Conservation (phyloP, 805 yeast genomes). For the Nadsonia fulvescens region DNA sequence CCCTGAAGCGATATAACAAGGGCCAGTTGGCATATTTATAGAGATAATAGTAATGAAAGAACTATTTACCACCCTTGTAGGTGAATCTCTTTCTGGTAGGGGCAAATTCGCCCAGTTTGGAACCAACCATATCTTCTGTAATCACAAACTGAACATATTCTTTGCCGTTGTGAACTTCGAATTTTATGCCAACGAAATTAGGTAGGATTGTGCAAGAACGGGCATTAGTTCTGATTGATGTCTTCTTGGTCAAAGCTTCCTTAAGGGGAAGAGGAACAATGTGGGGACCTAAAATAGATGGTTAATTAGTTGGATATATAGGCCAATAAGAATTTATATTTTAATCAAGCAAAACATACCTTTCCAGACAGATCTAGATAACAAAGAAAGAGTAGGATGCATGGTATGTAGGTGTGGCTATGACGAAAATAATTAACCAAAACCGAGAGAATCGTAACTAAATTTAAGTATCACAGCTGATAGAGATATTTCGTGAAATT, state of each 20-base stretch:
- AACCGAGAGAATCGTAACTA: no score
- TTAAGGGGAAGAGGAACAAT: slow-evolving; percentile 89
- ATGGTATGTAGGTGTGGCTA: no score
- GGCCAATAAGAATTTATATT: background rate
- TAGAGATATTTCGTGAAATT: no score
- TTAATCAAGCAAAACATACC: no score
- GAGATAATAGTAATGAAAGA: no score
- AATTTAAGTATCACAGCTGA: no score
- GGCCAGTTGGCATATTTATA: no score
- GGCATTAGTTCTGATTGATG: slow-evolving; percentile 91
- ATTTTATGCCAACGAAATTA: slow-evolving; percentile 84
- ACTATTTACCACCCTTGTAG: slow-evolving; percentile 28
- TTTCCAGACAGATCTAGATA: no score
- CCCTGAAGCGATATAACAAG: no score
- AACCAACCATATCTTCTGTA: slow-evolving; percentile 92
- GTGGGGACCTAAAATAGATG: slow-evolving; percentile 45
- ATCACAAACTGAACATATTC: slow-evolving; percentile 79
- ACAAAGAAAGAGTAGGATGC: no score
- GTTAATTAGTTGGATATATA: background rate
- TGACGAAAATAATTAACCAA: no score
- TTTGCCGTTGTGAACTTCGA: slow-evolving; percentile 92
- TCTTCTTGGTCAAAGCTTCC: slow-evolving; percentile 59
- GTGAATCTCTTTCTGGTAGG: slow-evolving; percentile 80
- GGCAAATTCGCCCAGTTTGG: slow-evolving; percentile 87
- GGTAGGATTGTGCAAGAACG: slow-evolving; percentile 89